Evolutionary conservation across 2,329 filamentous ascomycete species (phyloP).

Genomic region (Allantophomopsis lycopodina): DNA sequence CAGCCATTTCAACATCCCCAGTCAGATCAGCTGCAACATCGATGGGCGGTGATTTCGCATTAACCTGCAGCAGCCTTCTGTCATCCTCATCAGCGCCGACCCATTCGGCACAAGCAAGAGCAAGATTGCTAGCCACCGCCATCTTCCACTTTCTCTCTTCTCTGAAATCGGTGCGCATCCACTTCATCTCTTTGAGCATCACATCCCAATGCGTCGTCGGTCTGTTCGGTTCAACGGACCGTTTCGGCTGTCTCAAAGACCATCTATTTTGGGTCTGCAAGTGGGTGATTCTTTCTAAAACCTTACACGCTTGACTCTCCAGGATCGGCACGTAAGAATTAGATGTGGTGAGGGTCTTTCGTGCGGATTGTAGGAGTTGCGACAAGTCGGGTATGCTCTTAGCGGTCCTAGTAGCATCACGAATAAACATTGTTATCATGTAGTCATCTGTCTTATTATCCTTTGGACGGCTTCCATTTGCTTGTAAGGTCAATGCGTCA

Average conservation of each 20-base stretch:
- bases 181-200: constrained; percentile 82
- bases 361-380: constrained; percentile 65
- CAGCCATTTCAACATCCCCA: constrained; percentile 19
- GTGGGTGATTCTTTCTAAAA: constrained; percentile 76
- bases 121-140: constrained; percentile 65
- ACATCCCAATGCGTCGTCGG: constrained; percentile 75
- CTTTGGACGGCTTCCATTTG: constrained; percentile 3
- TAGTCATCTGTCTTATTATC: constrained; percentile 36
- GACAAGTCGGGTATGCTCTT: constrained; percentile 51
- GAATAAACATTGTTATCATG: constrained; percentile 47
- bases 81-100: constrained; percentile 50
- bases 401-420: constrained; percentile 39
- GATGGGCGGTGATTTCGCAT: constrained; percentile 31
- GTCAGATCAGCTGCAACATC: constrained; percentile 6
- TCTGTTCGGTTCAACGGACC: constrained; percentile 66
- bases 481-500: constrained; percentile 8
- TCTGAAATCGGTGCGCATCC: constrained; percentile 94
- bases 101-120: constrained; percentile 75
- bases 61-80: constrained; percentile 55
- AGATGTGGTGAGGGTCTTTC: constrained; percentile 79
- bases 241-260: constrained; percentile 81
- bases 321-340: constrained; percentile 74
- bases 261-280: constrained; percentile 85
- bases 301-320: constrained; percentile 77
- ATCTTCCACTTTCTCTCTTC: constrained; percentile 94